Percentiles rank a stretch among this genome's conserved stretches.
Conservation (phyloP, 768 basidiomycete species). For the Pleurotus eryngii region DNA sequence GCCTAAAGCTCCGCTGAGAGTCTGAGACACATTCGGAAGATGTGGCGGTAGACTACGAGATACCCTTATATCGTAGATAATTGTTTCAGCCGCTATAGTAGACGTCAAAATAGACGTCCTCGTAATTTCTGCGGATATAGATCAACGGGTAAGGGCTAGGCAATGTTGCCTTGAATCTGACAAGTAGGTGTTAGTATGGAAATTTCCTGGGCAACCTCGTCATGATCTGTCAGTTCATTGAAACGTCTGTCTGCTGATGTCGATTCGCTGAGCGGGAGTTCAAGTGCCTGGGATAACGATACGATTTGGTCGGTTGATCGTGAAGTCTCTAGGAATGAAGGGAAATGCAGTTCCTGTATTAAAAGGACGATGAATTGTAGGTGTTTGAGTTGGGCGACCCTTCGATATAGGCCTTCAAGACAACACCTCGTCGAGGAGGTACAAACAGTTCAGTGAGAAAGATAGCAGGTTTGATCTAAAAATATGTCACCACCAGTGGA, state of each 20-base stretch:
- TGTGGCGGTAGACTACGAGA: conserved; percentile 1
- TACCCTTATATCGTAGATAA: not conserved
- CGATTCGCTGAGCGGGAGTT: not conserved
- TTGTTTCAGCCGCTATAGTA: conserved; percentile 7
- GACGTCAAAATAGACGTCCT: conserved; percentile 4
- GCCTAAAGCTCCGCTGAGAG: conserved; percentile 1
- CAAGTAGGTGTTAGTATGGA: not conserved
- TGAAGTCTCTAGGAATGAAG: too few species aligned
- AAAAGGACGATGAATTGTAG: too few species aligned
- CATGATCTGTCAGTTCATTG: not conserved
- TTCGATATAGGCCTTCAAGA: too few species aligned
- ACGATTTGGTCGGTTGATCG: not conserved
- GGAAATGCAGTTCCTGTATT: too few species aligned
- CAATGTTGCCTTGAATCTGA: conserved; percentile 7
- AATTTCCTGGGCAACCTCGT: not conserved
- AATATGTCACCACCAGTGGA: too few species aligned
- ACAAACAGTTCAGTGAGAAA: too few species aligned
- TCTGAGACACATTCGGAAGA: not conserved
- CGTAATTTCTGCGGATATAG: conserved; percentile 2
- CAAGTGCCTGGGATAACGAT: not conserved
- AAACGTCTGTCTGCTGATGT: not conserved
- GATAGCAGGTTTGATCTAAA: too few species aligned
- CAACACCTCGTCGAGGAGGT: too few species aligned
- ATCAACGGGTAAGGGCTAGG: conserved; percentile 1
- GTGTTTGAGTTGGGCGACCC: too few species aligned